Percentiles rank a stretch among this genome's conserved stretches.
These are phyloP conservation scores for Colletotrichum melonis DNA, from an alignment of 2,329 filamentous ascomycete genomes.

Conservation along the genomic window DNA sequence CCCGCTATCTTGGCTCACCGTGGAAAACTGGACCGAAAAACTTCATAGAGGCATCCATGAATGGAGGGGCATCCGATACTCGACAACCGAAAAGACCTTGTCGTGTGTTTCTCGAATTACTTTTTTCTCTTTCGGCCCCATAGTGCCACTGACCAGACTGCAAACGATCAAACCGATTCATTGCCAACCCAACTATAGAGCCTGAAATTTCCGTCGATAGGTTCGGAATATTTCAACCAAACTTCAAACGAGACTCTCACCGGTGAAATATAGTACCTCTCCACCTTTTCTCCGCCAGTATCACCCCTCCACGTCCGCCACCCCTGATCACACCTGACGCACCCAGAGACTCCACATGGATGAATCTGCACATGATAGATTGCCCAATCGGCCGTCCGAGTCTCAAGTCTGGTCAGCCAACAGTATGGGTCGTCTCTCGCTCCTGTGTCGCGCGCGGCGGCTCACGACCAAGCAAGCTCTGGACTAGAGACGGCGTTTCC, in stretches of 20 bases:
- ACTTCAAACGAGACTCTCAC: conserved; percentile 33
- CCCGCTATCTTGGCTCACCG: conserved; percentile 20
- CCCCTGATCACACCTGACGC: conserved; percentile 19
- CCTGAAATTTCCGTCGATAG: conserved; percentile 33
- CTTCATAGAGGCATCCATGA: neutral
- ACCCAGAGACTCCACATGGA: conserved; percentile 28
- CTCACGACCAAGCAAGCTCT: conserved; percentile 4
- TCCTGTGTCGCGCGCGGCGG: neutral
- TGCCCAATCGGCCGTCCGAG: conserved; percentile 24
- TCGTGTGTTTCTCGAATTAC: conserved; percentile 13
- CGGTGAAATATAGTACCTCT: conserved; percentile 30
- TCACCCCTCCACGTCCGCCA: conserved; percentile 8
- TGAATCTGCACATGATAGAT: conserved; percentile 32
- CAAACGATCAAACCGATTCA: conserved; percentile 20
- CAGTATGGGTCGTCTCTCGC: neutral
- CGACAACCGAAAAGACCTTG: conserved; percentile 14
- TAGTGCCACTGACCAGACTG: neutral
- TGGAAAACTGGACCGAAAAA: conserved; percentile 23
- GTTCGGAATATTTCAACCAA: conserved; percentile 30
- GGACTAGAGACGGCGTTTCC: neutral
- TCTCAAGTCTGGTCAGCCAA: neutral
- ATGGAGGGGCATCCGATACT: conserved; percentile 9
- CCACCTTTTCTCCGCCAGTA: conserved; percentile 19
- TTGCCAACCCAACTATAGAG: conserved; percentile 23
- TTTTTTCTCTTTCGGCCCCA: neutral